A percentile compares a stretch with the other conserved stretches of the same genome.
Evolutionary conservation across 768 basidiomycete species (phyloP).

Genomic region (Kwoniella dejecticola): DNA sequence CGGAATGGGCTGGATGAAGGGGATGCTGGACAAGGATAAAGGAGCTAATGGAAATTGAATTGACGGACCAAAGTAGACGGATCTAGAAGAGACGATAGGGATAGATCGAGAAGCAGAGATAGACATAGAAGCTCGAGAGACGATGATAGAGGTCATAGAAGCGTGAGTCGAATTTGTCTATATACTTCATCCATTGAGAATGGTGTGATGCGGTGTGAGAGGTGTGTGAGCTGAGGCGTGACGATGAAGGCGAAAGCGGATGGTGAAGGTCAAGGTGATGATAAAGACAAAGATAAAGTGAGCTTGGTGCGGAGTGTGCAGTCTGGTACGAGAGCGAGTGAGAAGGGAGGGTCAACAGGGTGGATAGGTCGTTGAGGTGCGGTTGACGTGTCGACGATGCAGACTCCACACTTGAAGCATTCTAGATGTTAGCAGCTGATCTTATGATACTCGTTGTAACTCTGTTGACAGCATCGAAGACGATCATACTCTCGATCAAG

Average conservation of each 20-base stretch:
- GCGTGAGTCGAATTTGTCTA: conserved; percentile 61
- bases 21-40: neutral
- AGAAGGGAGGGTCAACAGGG: neutral
- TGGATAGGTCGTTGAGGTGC: conserved; percentile 11
- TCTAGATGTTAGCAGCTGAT: neutral
- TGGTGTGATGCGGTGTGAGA: neutral
- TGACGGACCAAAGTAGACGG: conserved; percentile 13
- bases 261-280: neutral
- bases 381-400: conserved; percentile 6
- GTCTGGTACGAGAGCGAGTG: neutral
- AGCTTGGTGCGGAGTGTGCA: neutral
- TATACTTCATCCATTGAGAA: neutral
- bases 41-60: conserved; percentile 11
- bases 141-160: conserved; percentile 56
- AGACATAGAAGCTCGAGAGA: conserved; percentile 51
- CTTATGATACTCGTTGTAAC: too few species aligned
- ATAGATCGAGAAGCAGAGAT: conserved; percentile 43
- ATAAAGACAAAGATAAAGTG: neutral
- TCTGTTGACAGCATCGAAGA: conserved; percentile 28
- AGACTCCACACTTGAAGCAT: neutral
- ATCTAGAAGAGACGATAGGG: conserved; percentile 34
- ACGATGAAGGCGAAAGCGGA: neutral
- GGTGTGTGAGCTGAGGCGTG: conserved; percentile 15
- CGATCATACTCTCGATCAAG: conserved; percentile 63
- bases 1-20: neutral